Percentiles rank a stretch among this genome's conserved stretches.
Evolutionary conservation across 1,284 basidiomycete genomes (phyloP).

Genomic region (Malassezia furfur): DNA sequence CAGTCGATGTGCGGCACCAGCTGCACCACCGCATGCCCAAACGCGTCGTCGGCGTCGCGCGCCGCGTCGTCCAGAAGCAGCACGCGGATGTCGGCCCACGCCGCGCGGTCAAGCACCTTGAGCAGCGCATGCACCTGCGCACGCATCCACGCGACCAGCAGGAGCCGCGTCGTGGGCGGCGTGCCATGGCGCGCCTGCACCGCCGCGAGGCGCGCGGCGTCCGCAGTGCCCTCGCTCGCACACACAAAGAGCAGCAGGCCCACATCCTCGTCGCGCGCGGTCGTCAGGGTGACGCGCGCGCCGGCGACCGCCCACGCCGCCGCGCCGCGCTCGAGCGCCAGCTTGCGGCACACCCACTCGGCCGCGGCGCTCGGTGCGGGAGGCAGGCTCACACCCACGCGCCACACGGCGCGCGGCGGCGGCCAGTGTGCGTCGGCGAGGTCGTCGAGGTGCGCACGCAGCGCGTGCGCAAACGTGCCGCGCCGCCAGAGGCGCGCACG

Average conservation of each 20-base stretch:
- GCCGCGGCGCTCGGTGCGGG: neutral
- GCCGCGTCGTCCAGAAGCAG: constrained; percentile 8
- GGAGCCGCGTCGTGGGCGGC: neutral
- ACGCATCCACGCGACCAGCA: constrained; percentile 2
- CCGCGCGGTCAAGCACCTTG: neutral
- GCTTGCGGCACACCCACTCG: neutral
- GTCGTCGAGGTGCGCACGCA: neutral
- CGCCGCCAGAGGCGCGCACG: constrained; percentile 4
- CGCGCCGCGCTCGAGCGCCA: neutral
- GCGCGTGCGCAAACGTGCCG: neutral
- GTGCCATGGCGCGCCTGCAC: neutral
- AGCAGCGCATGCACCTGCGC: neutral
- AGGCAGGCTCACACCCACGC: neutral
- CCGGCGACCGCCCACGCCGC: neutral
- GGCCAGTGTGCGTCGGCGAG: neutral
- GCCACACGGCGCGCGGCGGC: neutral
- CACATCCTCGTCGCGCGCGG: neutral
- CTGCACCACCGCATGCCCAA: neutral
- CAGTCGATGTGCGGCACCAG: neutral
- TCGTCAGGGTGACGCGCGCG: neutral
- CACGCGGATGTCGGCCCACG: neutral
- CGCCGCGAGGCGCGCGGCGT: neutral
- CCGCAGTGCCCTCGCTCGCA: neutral
- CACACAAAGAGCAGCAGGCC: neutral
- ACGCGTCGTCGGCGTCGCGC: constrained; percentile 4